Conservation (phyloP, 2,329 filamentous ascomycete species). For the Claviceps sp. region DNA sequence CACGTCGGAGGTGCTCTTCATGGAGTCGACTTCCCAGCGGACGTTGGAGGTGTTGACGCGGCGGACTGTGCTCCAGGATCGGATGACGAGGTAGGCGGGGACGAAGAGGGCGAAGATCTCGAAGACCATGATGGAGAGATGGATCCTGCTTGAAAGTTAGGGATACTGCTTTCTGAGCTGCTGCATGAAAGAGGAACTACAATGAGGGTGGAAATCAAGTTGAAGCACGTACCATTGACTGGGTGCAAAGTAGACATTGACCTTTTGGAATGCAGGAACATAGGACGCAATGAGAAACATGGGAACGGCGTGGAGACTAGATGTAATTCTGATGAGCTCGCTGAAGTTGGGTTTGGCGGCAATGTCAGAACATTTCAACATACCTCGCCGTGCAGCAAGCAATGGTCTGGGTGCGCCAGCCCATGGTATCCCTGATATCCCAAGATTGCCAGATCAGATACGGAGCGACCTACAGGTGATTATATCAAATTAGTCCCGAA, state of each 20-base stretch:
- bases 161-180: not conserved
- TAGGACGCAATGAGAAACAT: conserved; percentile 49
- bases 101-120: conserved; percentile 49
- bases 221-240: conserved; percentile 48
- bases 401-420: conserved; percentile 52
- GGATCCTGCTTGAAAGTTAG: conserved; percentile 12
- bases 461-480: conserved; percentile 33
- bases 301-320: conserved; percentile 46
- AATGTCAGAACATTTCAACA: conserved; percentile 9
- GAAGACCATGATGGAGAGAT: conserved; percentile 45
- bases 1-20: not conserved
- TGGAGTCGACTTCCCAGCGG: conserved; percentile 8
- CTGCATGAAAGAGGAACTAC: conserved; percentile 1
- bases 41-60: conserved; percentile 10
- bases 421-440: conserved; percentile 46
- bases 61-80: conserved; percentile 21
- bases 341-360: not conserved
- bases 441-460: conserved; percentile 46
- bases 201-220: conserved; percentile 30
- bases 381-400: conserved; percentile 30
- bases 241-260: conserved; percentile 42
- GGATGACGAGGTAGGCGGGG: conserved; percentile 42
- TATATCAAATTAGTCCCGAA: not conserved
- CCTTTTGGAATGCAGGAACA: conserved; percentile 30
- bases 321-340: too few relatives aligned